These are phyloP conservation scores for Lipomyces anomalus DNA, from an alignment of 805 yeast species.

Conservation along the genomic window DNA sequence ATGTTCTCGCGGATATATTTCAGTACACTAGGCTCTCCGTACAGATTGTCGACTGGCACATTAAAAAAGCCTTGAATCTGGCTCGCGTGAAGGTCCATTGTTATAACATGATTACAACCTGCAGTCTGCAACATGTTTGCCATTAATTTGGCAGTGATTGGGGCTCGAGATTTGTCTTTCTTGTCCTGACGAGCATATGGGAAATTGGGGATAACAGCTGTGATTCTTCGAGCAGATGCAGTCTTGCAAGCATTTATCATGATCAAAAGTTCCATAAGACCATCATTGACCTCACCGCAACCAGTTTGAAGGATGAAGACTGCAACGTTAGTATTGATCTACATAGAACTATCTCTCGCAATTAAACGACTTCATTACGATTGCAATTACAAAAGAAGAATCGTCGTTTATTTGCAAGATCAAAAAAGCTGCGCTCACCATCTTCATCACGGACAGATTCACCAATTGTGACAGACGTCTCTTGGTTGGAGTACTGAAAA, in stretches of 20 bases:
- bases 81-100: slow-evolving; percentile 95
- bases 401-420: slow-evolving; percentile 18
- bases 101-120: slow-evolving; percentile 91
- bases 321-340: slow-evolving; percentile 16
- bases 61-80: slow-evolving; percentile 96
- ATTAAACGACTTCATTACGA: no score
- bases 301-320: slow-evolving; percentile 57
- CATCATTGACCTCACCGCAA: slow-evolving; percentile 77
- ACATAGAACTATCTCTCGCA: no score
- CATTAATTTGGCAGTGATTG: slow-evolving; percentile 89
- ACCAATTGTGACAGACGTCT: slow-evolving; percentile 81
- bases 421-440: slow-evolving; percentile 25
- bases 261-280: slow-evolving; percentile 77
- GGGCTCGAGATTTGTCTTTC: slow-evolving; percentile 93
- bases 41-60: slow-evolving; percentile 91
- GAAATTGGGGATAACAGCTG: slow-evolving; percentile 92
- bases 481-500: slow-evolving; percentile 79
- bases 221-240: slow-evolving; percentile 91
- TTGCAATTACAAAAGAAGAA: neutral
- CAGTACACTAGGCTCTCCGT: slow-evolving; percentile 89
- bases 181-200: slow-evolving; percentile 98
- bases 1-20: slow-evolving; percentile 68
- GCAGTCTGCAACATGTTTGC: slow-evolving; percentile 90
- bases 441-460: slow-evolving; percentile 90
- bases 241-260: slow-evolving; percentile 91